Evolutionary conservation across 257 asterid species (phyloP).

Genomic region (Gynochthodes officinalis): DNA sequence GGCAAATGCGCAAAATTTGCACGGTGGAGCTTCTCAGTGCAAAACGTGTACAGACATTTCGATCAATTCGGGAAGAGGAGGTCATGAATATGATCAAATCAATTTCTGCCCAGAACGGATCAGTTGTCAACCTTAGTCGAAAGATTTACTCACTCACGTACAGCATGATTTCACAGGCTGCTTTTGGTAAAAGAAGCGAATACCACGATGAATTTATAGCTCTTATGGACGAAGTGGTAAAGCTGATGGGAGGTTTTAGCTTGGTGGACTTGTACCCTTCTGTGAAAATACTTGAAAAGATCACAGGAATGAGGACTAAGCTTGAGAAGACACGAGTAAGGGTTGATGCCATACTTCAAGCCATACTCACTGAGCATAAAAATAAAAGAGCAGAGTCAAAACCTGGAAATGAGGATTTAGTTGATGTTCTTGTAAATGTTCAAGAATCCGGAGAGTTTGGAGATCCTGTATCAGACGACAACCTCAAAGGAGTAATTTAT

Average conservation of each 20-base stretch:
- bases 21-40: background rate
- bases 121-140: background rate
- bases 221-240: background rate
- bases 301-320: background rate
- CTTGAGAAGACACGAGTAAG: too few species aligned
- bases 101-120: background rate
- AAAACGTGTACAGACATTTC: background rate
- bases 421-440: background rate
- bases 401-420: background rate
- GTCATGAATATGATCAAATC: background rate
- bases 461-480: background rate
- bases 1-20: slow-evolving; percentile 3
- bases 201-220: background rate
- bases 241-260: background rate
- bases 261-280: slow-evolving; percentile 4
- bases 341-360: background rate
- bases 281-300: background rate
- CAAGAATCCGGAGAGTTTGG: slow-evolving; percentile 1
- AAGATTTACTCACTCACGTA: background rate
- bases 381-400: background rate
- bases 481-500: slow-evolving; percentile 5
- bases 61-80: slow-evolving; percentile 7
- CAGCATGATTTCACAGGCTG: background rate
- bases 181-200: slow-evolving; percentile 5
- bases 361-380: background rate